These are phyloP conservation scores for Kluyveromyces siamensis DNA, from an alignment of 805 yeast species.

Conservation along the genomic window DNA sequence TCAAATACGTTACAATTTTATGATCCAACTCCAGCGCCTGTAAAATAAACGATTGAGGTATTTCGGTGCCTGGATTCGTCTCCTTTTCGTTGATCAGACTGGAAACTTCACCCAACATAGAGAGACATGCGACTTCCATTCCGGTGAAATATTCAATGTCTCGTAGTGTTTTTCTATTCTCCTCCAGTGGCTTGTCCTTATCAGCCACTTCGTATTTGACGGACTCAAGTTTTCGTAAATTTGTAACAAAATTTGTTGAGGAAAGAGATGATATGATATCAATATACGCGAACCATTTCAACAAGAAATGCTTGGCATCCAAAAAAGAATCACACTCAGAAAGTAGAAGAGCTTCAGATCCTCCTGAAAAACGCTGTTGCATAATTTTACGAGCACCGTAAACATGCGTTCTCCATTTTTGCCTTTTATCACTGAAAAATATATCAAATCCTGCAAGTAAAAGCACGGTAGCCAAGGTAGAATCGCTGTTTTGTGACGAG, in stretches of 20 bases:
- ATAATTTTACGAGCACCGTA: constrained; percentile 62
- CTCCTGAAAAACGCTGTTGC: constrained; percentile 8
- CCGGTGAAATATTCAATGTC: constrained; percentile 59
- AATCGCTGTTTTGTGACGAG: constrained; percentile 50
- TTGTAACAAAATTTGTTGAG: constrained; percentile 31
- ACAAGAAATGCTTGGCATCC: constrained; percentile 39
- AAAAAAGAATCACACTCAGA: constrained; percentile 12
- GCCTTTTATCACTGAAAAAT: constrained; percentile 34
- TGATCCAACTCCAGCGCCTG: constrained; percentile 36
- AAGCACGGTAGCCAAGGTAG: constrained; percentile 54
- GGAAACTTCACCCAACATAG: constrained; percentile 44
- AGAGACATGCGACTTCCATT: constrained; percentile 53
- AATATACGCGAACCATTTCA: constrained; percentile 60
- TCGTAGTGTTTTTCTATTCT: constrained; percentile 20
- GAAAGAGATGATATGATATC: constrained; percentile 61
- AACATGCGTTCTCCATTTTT: constrained; percentile 54
- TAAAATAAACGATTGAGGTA: constrained; percentile 2
- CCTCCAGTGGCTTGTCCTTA: background rate
- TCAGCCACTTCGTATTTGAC: constrained; percentile 18
- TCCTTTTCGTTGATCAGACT: constrained; percentile 29
- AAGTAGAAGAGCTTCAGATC: constrained; percentile 6
- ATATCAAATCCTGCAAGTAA: constrained; percentile 50
- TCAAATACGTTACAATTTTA: constrained; percentile 19
- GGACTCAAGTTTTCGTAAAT: constrained; percentile 5
- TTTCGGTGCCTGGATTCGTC: constrained; percentile 13